Conservation (phyloP, 2,329 filamentous ascomycete genomes). For the Madurella fahalii region DNA sequence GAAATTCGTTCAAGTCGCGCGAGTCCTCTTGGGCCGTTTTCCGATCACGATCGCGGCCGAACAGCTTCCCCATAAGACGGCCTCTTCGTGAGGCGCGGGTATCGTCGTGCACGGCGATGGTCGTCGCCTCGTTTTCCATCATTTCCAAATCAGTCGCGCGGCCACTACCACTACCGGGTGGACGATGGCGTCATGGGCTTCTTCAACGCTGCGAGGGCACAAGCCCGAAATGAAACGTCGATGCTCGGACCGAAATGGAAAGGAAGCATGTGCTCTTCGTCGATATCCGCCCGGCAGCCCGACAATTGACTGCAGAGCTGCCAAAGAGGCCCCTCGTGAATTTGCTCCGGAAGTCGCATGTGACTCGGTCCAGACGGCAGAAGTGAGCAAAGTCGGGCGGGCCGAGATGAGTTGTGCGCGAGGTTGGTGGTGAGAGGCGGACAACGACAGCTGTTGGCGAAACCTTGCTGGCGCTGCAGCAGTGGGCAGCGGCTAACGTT, state of each 20-base stretch:
- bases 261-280: conserved; percentile 22
- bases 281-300: conserved; percentile 16
- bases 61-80: conserved; percentile 62
- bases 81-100: conserved; percentile 44
- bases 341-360: conserved; percentile 17
- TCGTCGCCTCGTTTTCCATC: conserved; percentile 46
- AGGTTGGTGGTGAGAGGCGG: neutral
- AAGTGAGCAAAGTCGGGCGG: conserved; percentile 5
- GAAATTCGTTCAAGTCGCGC: conserved; percentile 55
- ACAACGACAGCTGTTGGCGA: neutral
- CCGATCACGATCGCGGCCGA: conserved; percentile 38
- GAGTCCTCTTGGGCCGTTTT: conserved; percentile 37
- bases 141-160: conserved; percentile 17
- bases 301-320: conserved; percentile 20
- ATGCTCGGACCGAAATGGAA: conserved; percentile 18
- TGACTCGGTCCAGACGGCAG: conserved; percentile 11
- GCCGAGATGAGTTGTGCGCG: conserved; percentile 2
- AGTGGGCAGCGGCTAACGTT: neutral
- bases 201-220: conserved; percentile 2
- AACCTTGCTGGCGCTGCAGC: neutral
- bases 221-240: neutral
- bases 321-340: conserved; percentile 15
- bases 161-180: conserved; percentile 4
- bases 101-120: conserved; percentile 36
- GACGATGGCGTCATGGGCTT: conserved; percentile 20